Percentiles rank a stretch among this genome's conserved stretches.
Evolutionary conservation across 169 alveolate genomes (phyloP).

Genomic region (Pseudocohnilembus persalinus): DNA sequence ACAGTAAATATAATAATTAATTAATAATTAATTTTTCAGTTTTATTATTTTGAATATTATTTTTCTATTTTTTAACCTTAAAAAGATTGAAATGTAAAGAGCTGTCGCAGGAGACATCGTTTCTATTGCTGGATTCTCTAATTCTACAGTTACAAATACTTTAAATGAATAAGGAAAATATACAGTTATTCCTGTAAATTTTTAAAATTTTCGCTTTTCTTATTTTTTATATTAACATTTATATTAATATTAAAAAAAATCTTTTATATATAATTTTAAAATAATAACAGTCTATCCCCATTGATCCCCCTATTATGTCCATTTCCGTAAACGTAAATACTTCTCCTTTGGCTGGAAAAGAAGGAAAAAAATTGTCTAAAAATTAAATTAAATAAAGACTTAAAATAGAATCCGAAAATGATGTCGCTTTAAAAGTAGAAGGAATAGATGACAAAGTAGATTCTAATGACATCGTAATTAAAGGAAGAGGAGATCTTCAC

Average conservation of each 20-base stretch:
- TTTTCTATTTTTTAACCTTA: neutral
- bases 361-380: conserved; percentile 71
- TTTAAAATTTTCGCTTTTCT: neutral
- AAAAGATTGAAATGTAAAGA: conserved; percentile 53
- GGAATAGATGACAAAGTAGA: conserved; percentile 74
- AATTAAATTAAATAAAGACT: conserved; percentile 87
- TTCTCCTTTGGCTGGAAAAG: conserved; percentile 93
- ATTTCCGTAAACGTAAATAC: conserved; percentile 86
- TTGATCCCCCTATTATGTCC: conserved; percentile 94
- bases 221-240: too few relatives aligned
- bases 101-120: conserved; percentile 83
- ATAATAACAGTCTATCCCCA: conserved; percentile 65
- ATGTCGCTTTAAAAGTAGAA: conserved; percentile 88
- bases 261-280: neutral
- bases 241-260: neutral
- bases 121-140: conserved; percentile 65
- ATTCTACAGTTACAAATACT: conserved; percentile 64
- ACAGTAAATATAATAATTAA: conserved; percentile 9
- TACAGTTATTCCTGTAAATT: conserved; percentile 44
- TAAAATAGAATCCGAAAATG: conserved; percentile 87
- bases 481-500: conserved; percentile 96
- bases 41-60: neutral
- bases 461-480: conserved; percentile 57
- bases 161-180: conserved; percentile 46
- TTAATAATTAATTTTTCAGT: too few relatives aligned